Percentiles rank a stretch among this genome's conserved stretches.
These are phyloP conservation scores for Hymenoscyphus fructigenus DNA, from an alignment of 2,329 filamentous ascomycete species.

Conservation along the genomic window DNA sequence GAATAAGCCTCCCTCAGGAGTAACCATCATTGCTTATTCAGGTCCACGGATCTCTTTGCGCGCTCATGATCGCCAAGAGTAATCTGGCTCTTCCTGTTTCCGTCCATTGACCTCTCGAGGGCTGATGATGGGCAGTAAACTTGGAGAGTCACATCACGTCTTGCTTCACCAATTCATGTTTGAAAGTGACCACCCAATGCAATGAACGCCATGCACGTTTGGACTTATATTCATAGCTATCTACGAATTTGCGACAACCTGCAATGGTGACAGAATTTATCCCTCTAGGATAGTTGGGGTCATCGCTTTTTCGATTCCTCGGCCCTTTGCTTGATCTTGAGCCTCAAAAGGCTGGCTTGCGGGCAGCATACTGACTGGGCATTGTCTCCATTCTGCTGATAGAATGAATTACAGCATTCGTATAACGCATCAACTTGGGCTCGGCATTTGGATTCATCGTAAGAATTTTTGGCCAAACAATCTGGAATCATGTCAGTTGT, in stretches of 20 bases:
- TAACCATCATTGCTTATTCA: constrained; percentile 84
- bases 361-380: constrained; percentile 83
- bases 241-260: background rate
- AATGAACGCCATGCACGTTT: too few relatives aligned
- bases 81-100: constrained; percentile 68
- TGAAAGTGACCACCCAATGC: background rate
- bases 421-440: constrained; percentile 80
- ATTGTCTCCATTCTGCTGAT: constrained; percentile 72
- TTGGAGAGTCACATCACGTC: constrained; percentile 44
- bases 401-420: constrained; percentile 89
- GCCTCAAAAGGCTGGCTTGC: constrained; percentile 71
- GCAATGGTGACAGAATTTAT: too few relatives aligned
- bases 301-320: constrained; percentile 30
- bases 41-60: constrained; percentile 80
- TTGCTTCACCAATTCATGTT: background rate
- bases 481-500: constrained; percentile 48
- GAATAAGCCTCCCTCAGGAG: constrained; percentile 62
- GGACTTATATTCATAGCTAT: background rate
- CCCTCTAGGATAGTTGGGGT: too few relatives aligned
- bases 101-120: constrained; percentile 60
- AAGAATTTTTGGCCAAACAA: constrained; percentile 81
- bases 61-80: constrained; percentile 98
- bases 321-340: constrained; percentile 75
- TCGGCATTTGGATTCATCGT: constrained; percentile 82
- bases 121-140: constrained; percentile 54